phyloP scores from a whole-genome alignment of 2,329 filamentous ascomycete genomes.

The Didymella arachidicola region DNA sequence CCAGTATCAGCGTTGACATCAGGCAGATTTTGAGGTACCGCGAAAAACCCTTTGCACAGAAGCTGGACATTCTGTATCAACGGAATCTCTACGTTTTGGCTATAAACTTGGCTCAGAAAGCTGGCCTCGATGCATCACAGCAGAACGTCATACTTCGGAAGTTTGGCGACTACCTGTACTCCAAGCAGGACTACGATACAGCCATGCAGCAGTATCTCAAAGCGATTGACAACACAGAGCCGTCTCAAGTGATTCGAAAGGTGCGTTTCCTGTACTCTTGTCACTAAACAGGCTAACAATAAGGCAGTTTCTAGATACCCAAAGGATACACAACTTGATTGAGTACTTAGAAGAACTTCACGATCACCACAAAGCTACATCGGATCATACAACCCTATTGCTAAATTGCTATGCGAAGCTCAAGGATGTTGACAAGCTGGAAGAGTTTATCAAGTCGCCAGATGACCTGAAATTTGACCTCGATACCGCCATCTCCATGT shows the following conservation, averaged over 20 bases:
- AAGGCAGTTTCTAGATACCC: constrained; percentile 85
- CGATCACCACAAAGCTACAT: constrained; percentile 89
- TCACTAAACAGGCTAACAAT: constrained; percentile 18
- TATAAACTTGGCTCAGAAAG: constrained; percentile 90
- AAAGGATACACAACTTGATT: constrained; percentile 96
- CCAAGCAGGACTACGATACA: constrained; percentile 93
- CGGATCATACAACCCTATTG: constrained; percentile 92
- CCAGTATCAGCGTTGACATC: constrained; percentile 21
- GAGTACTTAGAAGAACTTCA: constrained; percentile 97
- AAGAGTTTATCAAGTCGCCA: constrained; percentile 95
- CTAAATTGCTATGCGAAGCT: constrained; percentile 98
- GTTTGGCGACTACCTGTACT: constrained; percentile 93
- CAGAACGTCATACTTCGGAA: constrained; percentile 92
- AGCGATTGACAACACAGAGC: constrained; percentile 94
- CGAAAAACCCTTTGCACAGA: constrained; percentile 88
- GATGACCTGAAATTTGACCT: constrained; percentile 95
- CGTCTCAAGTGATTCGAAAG: constrained; percentile 94
- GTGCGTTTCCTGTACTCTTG: constrained; percentile 51
- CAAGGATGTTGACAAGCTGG: constrained; percentile 95
- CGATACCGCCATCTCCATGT: constrained; percentile 97
- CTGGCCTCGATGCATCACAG: constrained; percentile 78
- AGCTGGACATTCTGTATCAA: constrained; percentile 91
- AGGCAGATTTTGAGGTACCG: constrained; percentile 81
- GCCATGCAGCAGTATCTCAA: constrained; percentile 99
- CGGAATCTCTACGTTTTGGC: constrained; percentile 91